Conservation (phyloP, 2,329 filamentous ascomycete genomes). For the Tetracladium maxilliforme region DNA sequence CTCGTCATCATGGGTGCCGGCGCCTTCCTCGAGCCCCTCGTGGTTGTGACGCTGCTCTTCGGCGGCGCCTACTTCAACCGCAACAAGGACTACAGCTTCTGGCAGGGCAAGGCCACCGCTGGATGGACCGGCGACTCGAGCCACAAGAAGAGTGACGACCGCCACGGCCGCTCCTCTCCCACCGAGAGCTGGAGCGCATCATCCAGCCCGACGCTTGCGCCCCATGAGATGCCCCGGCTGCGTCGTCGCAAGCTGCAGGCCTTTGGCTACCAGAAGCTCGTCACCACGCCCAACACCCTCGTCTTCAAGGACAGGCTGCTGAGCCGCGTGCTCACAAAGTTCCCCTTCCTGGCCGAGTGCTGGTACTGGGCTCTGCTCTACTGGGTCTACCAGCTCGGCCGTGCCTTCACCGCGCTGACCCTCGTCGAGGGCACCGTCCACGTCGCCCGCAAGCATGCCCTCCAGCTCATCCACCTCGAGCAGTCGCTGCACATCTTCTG, state of each 20-base stretch:
- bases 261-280: constrained; percentile 25
- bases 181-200: constrained; percentile 7
- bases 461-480: constrained; percentile 54
- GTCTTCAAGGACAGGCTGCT: constrained; percentile 43
- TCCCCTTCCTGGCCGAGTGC: constrained; percentile 59
- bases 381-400: constrained; percentile 65
- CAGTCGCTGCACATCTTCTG: constrained; percentile 47
- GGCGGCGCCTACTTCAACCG: constrained; percentile 49
- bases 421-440: constrained; percentile 54
- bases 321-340: constrained; percentile 47
- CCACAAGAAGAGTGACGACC: constrained; percentile 1
- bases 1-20: constrained; percentile 32
- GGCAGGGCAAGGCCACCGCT: constrained; percentile 10
- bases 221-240: constrained; percentile 30
- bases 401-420: constrained; percentile 56
- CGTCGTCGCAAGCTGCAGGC: constrained; percentile 30
- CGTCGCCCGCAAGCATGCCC: constrained; percentile 51
- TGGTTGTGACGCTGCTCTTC: constrained; percentile 42
- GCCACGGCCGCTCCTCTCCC: constrained; percentile 1
- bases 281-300: constrained; percentile 45
- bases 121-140: constrained; percentile 2
- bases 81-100: constrained; percentile 20
- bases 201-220: constrained; percentile 21
- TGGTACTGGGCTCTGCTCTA: constrained; percentile 71
- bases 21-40: constrained; percentile 43